phyloP scores from a whole-genome alignment of 495 filamentous ascomycete species.

The Acidomyces sp. region DNA sequence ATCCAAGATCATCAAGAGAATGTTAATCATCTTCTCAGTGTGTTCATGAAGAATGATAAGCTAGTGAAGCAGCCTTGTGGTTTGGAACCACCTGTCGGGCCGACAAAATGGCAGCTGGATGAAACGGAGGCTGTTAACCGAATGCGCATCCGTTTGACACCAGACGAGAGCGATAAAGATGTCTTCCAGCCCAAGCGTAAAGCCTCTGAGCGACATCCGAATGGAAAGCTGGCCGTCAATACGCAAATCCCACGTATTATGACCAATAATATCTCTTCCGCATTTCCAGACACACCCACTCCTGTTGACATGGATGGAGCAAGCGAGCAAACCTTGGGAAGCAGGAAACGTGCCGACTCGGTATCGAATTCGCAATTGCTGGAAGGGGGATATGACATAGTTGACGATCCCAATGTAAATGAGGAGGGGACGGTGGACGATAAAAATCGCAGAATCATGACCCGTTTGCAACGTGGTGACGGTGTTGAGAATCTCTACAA shows the following conservation, averaged over 20 bases:
- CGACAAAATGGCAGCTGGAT: constrained; percentile 78
- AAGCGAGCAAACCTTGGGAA: constrained; percentile 1
- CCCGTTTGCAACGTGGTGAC: constrained; percentile 81
- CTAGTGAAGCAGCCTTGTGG: constrained; percentile 66
- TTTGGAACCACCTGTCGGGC: constrained; percentile 51
- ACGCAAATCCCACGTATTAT: constrained; percentile 25
- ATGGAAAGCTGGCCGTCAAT: constrained; percentile 31
- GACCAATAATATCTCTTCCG: constrained; percentile 27
- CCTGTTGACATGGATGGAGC: constrained; percentile 15
- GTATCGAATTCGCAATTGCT: constrained; percentile 22
- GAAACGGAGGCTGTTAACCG: constrained; percentile 91
- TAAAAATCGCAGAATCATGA: constrained; percentile 94
- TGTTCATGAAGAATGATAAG: constrained; percentile 58
- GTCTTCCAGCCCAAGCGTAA: constrained; percentile 81
- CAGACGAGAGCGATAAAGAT: constrained; percentile 40
- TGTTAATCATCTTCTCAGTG: constrained; percentile 54
- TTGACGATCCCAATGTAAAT: constrained; percentile 74
- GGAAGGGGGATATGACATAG: constrained; percentile 88
- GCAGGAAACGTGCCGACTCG: constrained; percentile 15
- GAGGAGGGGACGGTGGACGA: constrained; percentile 76
- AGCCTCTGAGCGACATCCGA: constrained; percentile 23
- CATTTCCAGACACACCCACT: constrained; percentile 2
- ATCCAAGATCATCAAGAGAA: constrained; percentile 89
- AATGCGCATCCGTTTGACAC: constrained; percentile 77
- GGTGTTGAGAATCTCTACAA: constrained; percentile 91